Conservation (phyloP, 768 basidiomycete genomes). For the Rossbeevera mucosa region DNA sequence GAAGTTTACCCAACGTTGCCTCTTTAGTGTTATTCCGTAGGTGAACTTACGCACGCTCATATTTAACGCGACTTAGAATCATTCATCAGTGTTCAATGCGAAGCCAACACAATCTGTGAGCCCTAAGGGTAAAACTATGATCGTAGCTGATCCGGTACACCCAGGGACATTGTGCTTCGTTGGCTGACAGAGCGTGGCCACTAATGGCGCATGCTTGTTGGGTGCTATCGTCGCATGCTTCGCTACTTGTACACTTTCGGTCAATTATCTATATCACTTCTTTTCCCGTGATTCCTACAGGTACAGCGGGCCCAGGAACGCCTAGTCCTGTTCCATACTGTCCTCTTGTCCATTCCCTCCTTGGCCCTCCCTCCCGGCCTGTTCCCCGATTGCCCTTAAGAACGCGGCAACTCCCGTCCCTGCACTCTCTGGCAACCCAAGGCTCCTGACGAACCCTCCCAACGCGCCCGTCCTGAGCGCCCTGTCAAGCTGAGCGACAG, state of each 20-base stretch:
- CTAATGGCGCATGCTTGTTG: conserved; percentile 24
- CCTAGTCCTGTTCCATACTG: conserved; percentile 77
- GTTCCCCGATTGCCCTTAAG: conserved; percentile 72
- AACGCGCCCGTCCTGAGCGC: conserved; percentile 79
- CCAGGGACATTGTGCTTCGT: conserved; percentile 79
- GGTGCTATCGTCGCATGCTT: background rate
- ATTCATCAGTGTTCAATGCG: conserved; percentile 85
- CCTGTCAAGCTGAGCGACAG: conserved; percentile 77
- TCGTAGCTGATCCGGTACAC: background rate
- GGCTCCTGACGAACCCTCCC: conserved; percentile 64
- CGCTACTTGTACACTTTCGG: background rate
- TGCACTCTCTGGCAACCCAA: conserved; percentile 84
- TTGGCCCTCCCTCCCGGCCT: conserved; percentile 50
- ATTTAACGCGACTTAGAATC: background rate
- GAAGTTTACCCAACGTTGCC: background rate
- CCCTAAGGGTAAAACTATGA: background rate
- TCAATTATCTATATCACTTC: background rate
- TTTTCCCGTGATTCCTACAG: background rate
- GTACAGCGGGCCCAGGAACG: background rate
- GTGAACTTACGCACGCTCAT: conserved; percentile 16
- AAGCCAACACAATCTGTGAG: conserved; percentile 88
- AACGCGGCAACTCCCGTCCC: conserved; percentile 76
- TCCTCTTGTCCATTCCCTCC: conserved; percentile 34
- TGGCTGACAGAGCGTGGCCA: conserved; percentile 81
- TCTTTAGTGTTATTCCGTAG: conserved; percentile 72